These are phyloP conservation scores for Naganishia sp. DNA, from an alignment of 1,284 basidiomycete genomes.

Conservation along the genomic window DNA sequence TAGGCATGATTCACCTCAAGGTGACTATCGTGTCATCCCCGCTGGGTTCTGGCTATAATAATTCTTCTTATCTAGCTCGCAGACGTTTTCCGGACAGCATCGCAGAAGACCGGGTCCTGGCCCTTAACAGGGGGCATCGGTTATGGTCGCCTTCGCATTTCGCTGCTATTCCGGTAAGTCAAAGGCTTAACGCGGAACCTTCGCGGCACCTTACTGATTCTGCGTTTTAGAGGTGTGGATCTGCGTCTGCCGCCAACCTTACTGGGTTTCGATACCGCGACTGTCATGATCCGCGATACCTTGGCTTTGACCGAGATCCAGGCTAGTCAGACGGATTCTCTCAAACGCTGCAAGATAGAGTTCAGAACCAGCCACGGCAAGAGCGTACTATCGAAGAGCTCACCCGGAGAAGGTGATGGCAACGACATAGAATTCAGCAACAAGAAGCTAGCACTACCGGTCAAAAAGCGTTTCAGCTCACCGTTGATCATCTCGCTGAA, in stretches of 20 bases:
- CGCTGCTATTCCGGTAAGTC: slow-evolving; percentile 26
- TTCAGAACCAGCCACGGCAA: slow-evolving; percentile 24
- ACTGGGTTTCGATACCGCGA: slow-evolving; percentile 27
- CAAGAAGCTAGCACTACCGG: slow-evolving; percentile 10
- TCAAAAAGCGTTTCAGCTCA: slow-evolving; percentile 24
- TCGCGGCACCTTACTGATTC: not conserved
- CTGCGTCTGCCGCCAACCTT: slow-evolving; percentile 19
- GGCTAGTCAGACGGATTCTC: not conserved
- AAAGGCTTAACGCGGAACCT: not conserved
- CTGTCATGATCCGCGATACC: slow-evolving; percentile 11
- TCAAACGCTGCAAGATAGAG: slow-evolving; percentile 7
- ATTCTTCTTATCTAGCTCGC: slow-evolving; percentile 1
- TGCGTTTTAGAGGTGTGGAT: slow-evolving; percentile 1
- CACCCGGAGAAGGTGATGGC: not conserved
- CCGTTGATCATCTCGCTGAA: slow-evolving; percentile 25
- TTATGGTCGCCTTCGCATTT: slow-evolving; percentile 26
- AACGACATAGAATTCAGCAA: slow-evolving; percentile 15
- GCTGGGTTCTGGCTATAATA: not conserved
- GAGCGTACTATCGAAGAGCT: not conserved
- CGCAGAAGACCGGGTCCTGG: slow-evolving; percentile 24
- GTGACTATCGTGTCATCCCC: not conserved
- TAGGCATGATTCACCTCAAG: slow-evolving; percentile 30
- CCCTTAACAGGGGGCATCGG: slow-evolving; percentile 24
- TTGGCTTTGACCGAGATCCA: slow-evolving; percentile 6
- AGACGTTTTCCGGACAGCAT: slow-evolving; percentile 21